A percentile compares a stretch with the other conserved stretches of the same genome.
phyloP scores from a whole-genome alignment of 1,284 basidiomycete species.

The Gymnopus androsaceus region DNA sequence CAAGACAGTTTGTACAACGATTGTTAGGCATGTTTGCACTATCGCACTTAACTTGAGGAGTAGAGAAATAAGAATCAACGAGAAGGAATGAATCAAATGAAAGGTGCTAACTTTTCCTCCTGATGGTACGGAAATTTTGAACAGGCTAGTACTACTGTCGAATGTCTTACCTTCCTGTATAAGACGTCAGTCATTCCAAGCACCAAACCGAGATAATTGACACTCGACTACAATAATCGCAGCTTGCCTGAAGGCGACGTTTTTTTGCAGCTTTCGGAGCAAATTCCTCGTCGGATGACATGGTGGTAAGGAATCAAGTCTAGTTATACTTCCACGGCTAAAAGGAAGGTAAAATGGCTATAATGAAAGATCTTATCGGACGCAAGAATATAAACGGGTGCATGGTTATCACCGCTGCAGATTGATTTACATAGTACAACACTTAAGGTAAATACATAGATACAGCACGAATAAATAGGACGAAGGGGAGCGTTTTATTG shows the following conservation, averaged over 20 bases:
- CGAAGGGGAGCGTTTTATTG: too few relatives aligned
- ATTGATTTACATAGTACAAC: too few relatives aligned
- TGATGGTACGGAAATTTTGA: slow-evolving; percentile 1
- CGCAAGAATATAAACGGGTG: too few relatives aligned
- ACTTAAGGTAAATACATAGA: not conserved
- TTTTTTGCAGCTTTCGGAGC: slow-evolving; percentile 18
- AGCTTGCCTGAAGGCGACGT: slow-evolving; percentile 33
- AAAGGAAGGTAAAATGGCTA: not conserved
- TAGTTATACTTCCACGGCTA: not conserved
- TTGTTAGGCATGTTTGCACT: slow-evolving; percentile 54
- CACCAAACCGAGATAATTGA: not conserved
- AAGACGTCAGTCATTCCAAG: not conserved
- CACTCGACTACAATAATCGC: slow-evolving; percentile 31
- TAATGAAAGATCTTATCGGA: not conserved
- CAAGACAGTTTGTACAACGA: slow-evolving; percentile 67
- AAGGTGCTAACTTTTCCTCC: slow-evolving; percentile 33
- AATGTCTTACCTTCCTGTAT: slow-evolving; percentile 11
- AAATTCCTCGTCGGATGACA: not conserved
- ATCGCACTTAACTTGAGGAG: slow-evolving; percentile 38
- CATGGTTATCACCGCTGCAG: too few relatives aligned
- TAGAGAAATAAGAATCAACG: not conserved
- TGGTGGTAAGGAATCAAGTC: not conserved
- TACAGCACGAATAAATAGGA: too few relatives aligned
- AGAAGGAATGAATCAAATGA: not conserved
- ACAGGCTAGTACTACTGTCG: not conserved